Conservation (phyloP, 257 asterid species). For the Lycium ferocissimum region DNA sequence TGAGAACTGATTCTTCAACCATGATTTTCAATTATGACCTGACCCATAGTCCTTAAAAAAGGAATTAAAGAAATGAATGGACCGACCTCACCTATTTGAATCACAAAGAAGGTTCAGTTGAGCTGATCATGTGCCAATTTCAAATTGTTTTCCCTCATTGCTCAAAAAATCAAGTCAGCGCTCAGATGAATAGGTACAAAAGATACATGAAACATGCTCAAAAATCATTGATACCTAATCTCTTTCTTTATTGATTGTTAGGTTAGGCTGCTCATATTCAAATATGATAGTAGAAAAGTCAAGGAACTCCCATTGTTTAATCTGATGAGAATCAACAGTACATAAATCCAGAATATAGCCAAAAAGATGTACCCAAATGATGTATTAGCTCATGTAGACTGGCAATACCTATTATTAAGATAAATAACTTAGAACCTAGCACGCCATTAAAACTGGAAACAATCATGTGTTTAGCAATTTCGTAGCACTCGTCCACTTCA, state of each 20-base stretch:
- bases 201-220: conserved; percentile 1
- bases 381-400: conserved; percentile 14
- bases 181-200: conserved; percentile 16
- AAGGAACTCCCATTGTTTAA: neutral
- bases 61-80: neutral
- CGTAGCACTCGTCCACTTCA: neutral
- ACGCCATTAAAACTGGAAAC: neutral
- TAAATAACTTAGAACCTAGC: neutral
- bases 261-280: neutral
- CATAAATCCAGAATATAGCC: conserved; percentile 12
- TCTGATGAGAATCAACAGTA: neutral
- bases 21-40: conserved; percentile 2
- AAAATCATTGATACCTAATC: neutral
- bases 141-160: neutral
- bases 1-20: conserved; percentile 6
- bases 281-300: neutral
- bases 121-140: conserved; percentile 22
- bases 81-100: conserved; percentile 1
- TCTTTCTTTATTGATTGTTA: neutral
- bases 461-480: neutral
- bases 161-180: conserved; percentile 9
- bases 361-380: neutral
- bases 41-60: neutral
- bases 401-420: neutral
- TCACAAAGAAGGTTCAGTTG: conserved; percentile 19